A percentile compares a stretch with the other conserved stretches of the same genome.
phyloP scores from a whole-genome alignment of 345 rosid species.

The Bretschneidera sinensis region DNA sequence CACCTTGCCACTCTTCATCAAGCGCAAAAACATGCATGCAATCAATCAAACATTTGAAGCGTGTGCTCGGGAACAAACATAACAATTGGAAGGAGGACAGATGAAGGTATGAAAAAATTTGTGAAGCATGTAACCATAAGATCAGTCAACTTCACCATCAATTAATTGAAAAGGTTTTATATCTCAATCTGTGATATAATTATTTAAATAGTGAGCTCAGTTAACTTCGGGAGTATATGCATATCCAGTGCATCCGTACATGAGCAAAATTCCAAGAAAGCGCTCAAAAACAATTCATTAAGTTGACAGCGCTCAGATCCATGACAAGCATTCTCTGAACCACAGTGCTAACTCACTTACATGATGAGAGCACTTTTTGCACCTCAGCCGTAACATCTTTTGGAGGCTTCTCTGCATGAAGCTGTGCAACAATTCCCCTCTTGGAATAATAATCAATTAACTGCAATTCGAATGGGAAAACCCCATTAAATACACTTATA shows the following conservation, averaged over 20 bases:
- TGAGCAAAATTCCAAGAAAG: neutral
- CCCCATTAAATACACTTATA: neutral
- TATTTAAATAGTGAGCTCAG: neutral
- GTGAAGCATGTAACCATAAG: too few relatives aligned
- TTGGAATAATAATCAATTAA: conserved; percentile 75
- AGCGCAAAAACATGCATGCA: too few relatives aligned
- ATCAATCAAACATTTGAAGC: too few relatives aligned
- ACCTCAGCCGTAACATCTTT: conserved; percentile 69
- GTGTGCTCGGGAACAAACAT: too few relatives aligned
- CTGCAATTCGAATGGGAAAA: conserved; percentile 31
- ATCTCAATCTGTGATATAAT: neutral
- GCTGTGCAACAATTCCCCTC: conserved; percentile 60
- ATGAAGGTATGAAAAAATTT: too few relatives aligned
- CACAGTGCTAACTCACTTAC: neutral
- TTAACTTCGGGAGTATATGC: too few relatives aligned
- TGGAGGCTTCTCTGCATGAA: conserved; percentile 81
- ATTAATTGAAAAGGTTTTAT: too few relatives aligned
- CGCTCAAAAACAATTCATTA: conserved; percentile 8
- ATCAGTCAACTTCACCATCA: neutral
- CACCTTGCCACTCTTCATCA: too few relatives aligned
- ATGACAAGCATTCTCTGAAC: conserved; percentile 9
- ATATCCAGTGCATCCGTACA: neutral
- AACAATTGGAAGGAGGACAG: too few relatives aligned
- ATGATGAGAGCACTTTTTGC: conserved; percentile 57
- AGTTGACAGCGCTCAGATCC: neutral